Evolutionary conservation across 306 rosid genomes (phyloP).

Genomic region (Sphenostylis stenocarpa): DNA sequence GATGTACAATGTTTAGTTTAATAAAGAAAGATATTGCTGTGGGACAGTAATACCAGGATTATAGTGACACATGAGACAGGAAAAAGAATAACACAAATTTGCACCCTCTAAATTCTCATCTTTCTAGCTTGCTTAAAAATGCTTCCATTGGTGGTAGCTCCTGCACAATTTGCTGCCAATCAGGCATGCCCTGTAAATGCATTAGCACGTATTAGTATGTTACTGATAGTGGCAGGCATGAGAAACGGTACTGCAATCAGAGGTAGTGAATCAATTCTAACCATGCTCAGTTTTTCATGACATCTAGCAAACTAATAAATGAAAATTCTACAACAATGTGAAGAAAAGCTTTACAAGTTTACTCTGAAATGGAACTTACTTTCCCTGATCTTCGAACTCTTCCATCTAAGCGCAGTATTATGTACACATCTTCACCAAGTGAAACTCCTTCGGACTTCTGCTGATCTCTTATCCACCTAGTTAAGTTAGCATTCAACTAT

Average conservation of each 20-base stretch:
- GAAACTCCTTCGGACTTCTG: slow-evolving; percentile 90
- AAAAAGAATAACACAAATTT: neutral
- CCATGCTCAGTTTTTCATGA: slow-evolving; percentile 2
- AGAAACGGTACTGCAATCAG: slow-evolving; percentile 8
- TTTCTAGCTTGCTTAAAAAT: slow-evolving; percentile 86
- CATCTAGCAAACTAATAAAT: slow-evolving; percentile 5
- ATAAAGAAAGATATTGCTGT: neutral
- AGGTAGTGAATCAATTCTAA: neutral
- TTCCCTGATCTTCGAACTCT: slow-evolving; percentile 94
- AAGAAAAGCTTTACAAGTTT: slow-evolving; percentile 1
- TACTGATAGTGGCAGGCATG: neutral
- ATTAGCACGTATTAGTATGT: neutral
- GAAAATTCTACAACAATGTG: slow-evolving; percentile 16
- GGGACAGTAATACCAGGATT: neutral
- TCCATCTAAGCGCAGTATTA: slow-evolving; percentile 91
- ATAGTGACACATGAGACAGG: neutral
- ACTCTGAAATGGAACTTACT: slow-evolving; percentile 50
- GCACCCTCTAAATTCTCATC: slow-evolving; percentile 43
- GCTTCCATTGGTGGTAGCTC: slow-evolving; percentile 95
- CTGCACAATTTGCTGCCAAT: slow-evolving; percentile 77
- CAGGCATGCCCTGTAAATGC: slow-evolving; percentile 90
- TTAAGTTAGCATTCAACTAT: slow-evolving; percentile 31
- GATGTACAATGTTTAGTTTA: neutral
- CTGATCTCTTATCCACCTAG: slow-evolving; percentile 94
- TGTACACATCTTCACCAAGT: slow-evolving; percentile 86